Base-by-base conservation (phyloP, 306 rosid species). In the Abrus precatorius region DNA sequence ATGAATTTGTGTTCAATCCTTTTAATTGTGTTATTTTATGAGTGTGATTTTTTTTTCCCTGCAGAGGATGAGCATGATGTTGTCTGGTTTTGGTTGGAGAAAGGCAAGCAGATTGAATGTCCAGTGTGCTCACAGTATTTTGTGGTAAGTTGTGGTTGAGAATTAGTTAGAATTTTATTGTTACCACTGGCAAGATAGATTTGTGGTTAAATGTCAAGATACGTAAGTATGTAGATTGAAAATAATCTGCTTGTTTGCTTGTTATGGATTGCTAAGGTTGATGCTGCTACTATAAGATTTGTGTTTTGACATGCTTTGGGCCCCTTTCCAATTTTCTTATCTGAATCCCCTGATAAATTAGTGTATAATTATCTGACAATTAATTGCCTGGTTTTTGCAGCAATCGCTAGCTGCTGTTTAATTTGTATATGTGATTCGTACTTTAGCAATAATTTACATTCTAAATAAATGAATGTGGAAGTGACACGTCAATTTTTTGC, bases 1-100 rank as follows among this genome's bases (percentile, higher is more conserved):
- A 20, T 73, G 41, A 74, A 14, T 65, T 12, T 69, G 11, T 71
- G 32, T 64, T 32, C 5, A 60, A 70, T 8, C 60, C 60, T 75
- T 36, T 63, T 82, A 38, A 38, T 43, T 63, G 48, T 12, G 28
- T 40, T n/a, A 40, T 57, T 5, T 41, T 14, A 36, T 82, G 72
- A 30, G 20, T 53, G 11, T 84, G 62, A 60, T 47, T 13, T 36
- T 3, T 36, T 64, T 79, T 76, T 77, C 30, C 38, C 74, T 86
- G 80, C 90, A 95, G 97, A 95, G 90, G 99, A 93, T 82, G 97
- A 93, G 86, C 99, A 95, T 79, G 99, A 95, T 84, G 93, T 95
- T 72, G 95, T 95, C 75, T 95, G 99, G 98, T 95, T 95, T 89
- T 93, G 99, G 96, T 89, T 95, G 89, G 90, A 89, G 92, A 91